phyloP scores from a whole-genome alignment of 768 basidiomycete species.

The Butyriboletus loyo region DNA sequence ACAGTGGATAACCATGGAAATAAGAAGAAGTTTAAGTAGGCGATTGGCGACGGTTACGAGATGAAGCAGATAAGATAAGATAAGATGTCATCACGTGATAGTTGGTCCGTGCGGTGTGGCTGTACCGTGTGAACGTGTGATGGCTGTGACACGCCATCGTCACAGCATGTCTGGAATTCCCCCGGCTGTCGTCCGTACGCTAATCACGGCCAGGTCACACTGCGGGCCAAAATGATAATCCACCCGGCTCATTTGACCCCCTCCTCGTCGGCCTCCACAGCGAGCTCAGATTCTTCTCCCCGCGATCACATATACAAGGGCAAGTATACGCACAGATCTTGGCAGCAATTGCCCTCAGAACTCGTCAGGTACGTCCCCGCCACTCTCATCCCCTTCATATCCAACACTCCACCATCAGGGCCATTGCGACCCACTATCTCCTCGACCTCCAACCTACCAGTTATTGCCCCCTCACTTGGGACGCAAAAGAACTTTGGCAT shows the following conservation, averaged over 20 bases:
- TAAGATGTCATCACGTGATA: neutral
- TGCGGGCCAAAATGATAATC: conserved; percentile 35
- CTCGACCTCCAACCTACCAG: conserved; percentile 41
- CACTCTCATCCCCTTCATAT: conserved; percentile 25
- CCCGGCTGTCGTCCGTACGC: conserved; percentile 37
- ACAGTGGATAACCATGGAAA: conserved; percentile 13
- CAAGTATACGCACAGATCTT: conserved; percentile 53
- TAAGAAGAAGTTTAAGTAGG: neutral
- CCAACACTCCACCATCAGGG: conserved; percentile 10
- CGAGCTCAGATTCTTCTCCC: conserved; percentile 1
- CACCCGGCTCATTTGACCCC: conserved; percentile 16
- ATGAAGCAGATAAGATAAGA: conserved; percentile 23
- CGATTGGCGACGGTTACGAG: conserved; percentile 9
- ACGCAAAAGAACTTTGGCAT: conserved; percentile 54
- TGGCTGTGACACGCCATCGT: conserved; percentile 27
- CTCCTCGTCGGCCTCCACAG: conserved; percentile 16
- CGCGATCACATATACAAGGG: conserved; percentile 49
- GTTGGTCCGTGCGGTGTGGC: conserved; percentile 30
- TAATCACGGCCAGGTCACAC: conserved; percentile 37
- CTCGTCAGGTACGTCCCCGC: conserved; percentile 51
- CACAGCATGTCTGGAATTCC: conserved; percentile 33
- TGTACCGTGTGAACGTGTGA: conserved; percentile 24
- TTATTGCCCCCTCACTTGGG: conserved; percentile 50
- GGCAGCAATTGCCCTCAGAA: conserved; percentile 61
- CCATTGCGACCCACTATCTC: conserved; percentile 49